Percentiles rank a stretch among this genome's conserved stretches.
phyloP scores from a whole-genome alignment of 2,329 filamentous ascomycete species.

The Colletotrichum filicis region DNA sequence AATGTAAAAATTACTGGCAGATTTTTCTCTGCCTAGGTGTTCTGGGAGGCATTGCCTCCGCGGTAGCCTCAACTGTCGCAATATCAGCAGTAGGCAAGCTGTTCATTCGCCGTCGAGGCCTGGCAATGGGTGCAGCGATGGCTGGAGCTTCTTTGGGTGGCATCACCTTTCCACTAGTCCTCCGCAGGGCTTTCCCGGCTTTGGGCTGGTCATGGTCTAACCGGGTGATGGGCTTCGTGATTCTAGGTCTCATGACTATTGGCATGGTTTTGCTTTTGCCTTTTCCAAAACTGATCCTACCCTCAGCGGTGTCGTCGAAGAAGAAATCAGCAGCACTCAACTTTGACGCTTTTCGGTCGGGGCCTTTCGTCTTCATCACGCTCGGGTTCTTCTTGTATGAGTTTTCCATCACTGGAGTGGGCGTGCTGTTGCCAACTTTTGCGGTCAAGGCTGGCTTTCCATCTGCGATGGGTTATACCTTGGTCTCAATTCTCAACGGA shows the following conservation, averaged over 20 bases:
- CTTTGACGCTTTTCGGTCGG: slow-evolving; percentile 51
- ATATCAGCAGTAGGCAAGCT: slow-evolving; percentile 45
- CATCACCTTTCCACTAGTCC: slow-evolving; percentile 47
- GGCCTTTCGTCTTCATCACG: slow-evolving; percentile 53
- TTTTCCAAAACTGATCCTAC: slow-evolving; percentile 36
- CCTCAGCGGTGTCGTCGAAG: background rate
- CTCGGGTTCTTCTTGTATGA: slow-evolving; percentile 57
- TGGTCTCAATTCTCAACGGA: slow-evolving; percentile 56
- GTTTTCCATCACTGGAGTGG: slow-evolving; percentile 58
- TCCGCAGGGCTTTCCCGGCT: slow-evolving; percentile 40
- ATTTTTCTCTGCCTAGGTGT: slow-evolving; percentile 48
- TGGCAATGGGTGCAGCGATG: slow-evolving; percentile 40
- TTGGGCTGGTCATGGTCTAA: slow-evolving; percentile 48
- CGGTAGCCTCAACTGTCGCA: slow-evolving; percentile 48
- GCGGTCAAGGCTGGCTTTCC: slow-evolving; percentile 48
- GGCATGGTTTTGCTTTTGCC: slow-evolving; percentile 46
- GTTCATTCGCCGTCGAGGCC: slow-evolving; percentile 37
- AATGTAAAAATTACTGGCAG: slow-evolving; percentile 59
- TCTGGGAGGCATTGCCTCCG: slow-evolving; percentile 52
- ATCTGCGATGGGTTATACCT: slow-evolving; percentile 52
- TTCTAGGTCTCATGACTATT: slow-evolving; percentile 43
- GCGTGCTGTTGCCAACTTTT: slow-evolving; percentile 58
- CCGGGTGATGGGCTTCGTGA: slow-evolving; percentile 29
- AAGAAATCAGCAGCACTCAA: slow-evolving; percentile 46
- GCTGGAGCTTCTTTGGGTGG: slow-evolving; percentile 40